These are phyloP conservation scores for Closterium sp. DNA, from an alignment of 139 green algal species.

Conservation along the genomic window DNA sequence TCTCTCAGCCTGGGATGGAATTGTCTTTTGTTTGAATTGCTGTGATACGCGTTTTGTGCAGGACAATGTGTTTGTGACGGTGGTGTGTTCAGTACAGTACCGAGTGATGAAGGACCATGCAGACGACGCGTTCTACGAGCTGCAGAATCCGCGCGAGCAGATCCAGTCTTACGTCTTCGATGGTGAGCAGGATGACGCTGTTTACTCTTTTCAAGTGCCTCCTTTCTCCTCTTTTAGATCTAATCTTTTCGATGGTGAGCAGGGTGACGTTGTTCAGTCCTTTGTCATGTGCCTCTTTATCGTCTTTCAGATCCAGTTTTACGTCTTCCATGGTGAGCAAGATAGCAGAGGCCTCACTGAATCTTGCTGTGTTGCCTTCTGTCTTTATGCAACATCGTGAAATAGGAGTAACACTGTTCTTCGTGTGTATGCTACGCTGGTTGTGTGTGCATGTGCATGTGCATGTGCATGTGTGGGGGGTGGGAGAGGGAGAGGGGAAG, in stretches of 20 bases:
- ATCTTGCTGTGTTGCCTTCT: no score
- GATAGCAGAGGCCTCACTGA: no score
- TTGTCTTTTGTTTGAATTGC: no score
- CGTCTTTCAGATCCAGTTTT: background rate
- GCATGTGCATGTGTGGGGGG: background rate
- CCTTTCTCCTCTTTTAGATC: background rate
- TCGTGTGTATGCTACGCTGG: background rate
- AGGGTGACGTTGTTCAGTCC: background rate
- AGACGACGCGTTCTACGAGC: conserved; percentile 51
- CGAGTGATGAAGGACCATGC: conserved; percentile 37
- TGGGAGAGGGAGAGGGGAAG: no score
- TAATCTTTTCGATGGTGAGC: background rate
- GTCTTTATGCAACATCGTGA: no score
- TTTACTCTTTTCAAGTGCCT: background rate
- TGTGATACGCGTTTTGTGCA: no score
- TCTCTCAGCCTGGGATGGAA: no score
- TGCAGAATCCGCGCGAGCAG: conserved; percentile 56
- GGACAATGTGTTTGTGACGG: conserved; percentile 51
- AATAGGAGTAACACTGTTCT: no score
- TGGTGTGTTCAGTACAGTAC: conserved; percentile 48
- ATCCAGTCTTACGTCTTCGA: conserved; percentile 68
- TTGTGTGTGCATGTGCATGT: background rate
- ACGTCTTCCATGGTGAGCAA: background rate
- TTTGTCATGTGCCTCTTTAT: background rate
- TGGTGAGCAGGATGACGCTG: conserved; percentile 53